Evolutionary conservation across 495 filamentous ascomycete species (phyloP).

Genomic region (Trichocladium uniseriatum): DNA sequence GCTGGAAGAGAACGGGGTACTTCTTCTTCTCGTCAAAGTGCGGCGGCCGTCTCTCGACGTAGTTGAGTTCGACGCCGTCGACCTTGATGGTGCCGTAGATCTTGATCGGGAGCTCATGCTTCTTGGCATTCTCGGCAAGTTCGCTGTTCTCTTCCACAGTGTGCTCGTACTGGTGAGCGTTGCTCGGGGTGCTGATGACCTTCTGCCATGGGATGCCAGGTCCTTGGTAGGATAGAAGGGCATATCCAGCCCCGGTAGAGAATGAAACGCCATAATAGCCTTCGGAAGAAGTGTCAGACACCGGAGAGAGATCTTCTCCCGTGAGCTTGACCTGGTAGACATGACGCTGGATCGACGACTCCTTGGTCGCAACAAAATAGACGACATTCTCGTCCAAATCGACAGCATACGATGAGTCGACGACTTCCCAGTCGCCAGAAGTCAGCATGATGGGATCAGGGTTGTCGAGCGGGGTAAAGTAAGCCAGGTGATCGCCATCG

Average conservation of each 20-base stretch:
- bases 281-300: slow-evolving; percentile 69
- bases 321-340: slow-evolving; percentile 75
- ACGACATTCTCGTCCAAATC: slow-evolving; percentile 75
- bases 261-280: slow-evolving; percentile 85
- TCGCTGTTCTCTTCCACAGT: slow-evolving; percentile 67
- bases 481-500: slow-evolving; percentile 83
- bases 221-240: slow-evolving; percentile 70
- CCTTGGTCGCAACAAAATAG: slow-evolving; percentile 83
- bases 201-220: slow-evolving; percentile 89
- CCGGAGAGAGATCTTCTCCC: slow-evolving; percentile 59
- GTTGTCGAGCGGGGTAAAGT: slow-evolving; percentile 87
- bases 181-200: slow-evolving; percentile 72
- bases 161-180: slow-evolving; percentile 50
- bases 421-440: slow-evolving; percentile 87
- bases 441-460: slow-evolving; percentile 74
- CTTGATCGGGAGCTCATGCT: slow-evolving; percentile 74
- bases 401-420: slow-evolving; percentile 77
- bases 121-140: slow-evolving; percentile 56
- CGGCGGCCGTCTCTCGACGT: slow-evolving; percentile 81
- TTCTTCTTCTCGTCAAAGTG: slow-evolving; percentile 78
- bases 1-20: slow-evolving; percentile 89
- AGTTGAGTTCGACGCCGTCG: slow-evolving; percentile 60
- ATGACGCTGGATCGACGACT: slow-evolving; percentile 79
- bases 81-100: slow-evolving; percentile 79
- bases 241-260: slow-evolving; percentile 71